A percentile compares a stretch with the other conserved stretches of the same genome.
These are phyloP conservation scores for Mimosa bimucronata DNA, from an alignment of 306 rosid genomes.

Conservation along the genomic window DNA sequence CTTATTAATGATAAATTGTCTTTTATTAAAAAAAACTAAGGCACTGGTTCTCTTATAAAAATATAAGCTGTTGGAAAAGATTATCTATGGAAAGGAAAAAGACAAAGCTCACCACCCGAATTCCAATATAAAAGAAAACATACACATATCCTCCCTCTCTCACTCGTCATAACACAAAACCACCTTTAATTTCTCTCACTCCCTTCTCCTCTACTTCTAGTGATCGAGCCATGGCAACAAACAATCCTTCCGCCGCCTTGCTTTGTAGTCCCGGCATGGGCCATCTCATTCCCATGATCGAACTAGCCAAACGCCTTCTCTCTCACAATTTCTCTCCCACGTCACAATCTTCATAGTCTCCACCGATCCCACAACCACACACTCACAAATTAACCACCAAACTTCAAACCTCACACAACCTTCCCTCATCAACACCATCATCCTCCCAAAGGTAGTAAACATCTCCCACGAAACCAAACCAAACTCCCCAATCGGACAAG, in stretches of 20 bases:
- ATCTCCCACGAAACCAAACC: neutral
- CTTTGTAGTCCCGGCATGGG: neutral
- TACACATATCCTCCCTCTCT: no score
- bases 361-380: conserved; percentile 5
- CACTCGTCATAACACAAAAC: no score
- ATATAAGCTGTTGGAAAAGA: no score
- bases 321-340: neutral
- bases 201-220: neutral
- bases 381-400: neutral
- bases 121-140: no score
- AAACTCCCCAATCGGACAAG: neutral
- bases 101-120: no score
- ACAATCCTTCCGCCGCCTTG: neutral
- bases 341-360: conserved; percentile 12
- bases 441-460: neutral
- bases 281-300: neutral
- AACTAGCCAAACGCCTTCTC: neutral
- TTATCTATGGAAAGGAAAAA: no score
- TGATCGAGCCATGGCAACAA: neutral
- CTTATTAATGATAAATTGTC: no score
- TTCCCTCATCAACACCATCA: neutral
- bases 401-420: neutral
- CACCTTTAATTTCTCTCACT: no score
- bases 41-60: no score
- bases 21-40: no score